These are phyloP conservation scores for Penicillium glabrum DNA, from an alignment of 2,329 filamentous ascomycete species.

Conservation along the genomic window DNA sequence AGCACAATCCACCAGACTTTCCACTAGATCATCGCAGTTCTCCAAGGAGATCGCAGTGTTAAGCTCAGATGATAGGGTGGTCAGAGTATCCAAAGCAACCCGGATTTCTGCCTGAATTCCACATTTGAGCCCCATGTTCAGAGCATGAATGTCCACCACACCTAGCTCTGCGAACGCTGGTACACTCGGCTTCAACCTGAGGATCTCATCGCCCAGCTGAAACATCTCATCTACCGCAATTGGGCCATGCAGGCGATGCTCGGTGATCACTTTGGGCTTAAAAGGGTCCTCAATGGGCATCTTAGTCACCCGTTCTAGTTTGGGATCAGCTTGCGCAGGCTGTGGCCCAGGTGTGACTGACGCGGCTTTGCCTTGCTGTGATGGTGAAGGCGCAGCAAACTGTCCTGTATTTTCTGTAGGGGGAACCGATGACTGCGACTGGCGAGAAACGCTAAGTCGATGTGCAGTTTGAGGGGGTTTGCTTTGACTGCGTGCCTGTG, in stretches of 20 bases:
- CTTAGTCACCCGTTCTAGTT: constrained; percentile 34
- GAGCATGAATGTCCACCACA: constrained; percentile 82
- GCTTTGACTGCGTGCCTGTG: constrained; percentile 33
- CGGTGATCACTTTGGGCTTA: constrained; percentile 47
- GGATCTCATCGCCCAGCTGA: constrained; percentile 66
- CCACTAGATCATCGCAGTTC: constrained; percentile 82
- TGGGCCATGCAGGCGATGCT: constrained; percentile 66
- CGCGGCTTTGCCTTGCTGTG: constrained; percentile 28
- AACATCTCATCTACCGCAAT: constrained; percentile 66
- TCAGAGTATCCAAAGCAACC: constrained; percentile 80
- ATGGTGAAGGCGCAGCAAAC: constrained; percentile 29
- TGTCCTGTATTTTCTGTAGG: constrained; percentile 30
- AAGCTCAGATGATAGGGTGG: constrained; percentile 65
- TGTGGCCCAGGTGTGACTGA: constrained; percentile 29
- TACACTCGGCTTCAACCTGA: constrained; percentile 69
- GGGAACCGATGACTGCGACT: constrained; percentile 32
- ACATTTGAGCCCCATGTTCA: constrained; percentile 86
- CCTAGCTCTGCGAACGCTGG: constrained; percentile 77
- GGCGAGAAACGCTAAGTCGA: constrained; percentile 33
- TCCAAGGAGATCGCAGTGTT: constrained; percentile 67
- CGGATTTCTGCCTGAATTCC: constrained; percentile 89
- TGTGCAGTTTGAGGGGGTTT: constrained; percentile 33
- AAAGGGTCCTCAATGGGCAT: constrained; percentile 46
- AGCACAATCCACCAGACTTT: constrained; percentile 84
- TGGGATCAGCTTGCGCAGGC: constrained; percentile 29